Percentiles rank a stretch among this genome's conserved stretches.
These are phyloP conservation scores for Penstemon eatonii DNA, from an alignment of 257 asterid species.

Conservation along the genomic window DNA sequence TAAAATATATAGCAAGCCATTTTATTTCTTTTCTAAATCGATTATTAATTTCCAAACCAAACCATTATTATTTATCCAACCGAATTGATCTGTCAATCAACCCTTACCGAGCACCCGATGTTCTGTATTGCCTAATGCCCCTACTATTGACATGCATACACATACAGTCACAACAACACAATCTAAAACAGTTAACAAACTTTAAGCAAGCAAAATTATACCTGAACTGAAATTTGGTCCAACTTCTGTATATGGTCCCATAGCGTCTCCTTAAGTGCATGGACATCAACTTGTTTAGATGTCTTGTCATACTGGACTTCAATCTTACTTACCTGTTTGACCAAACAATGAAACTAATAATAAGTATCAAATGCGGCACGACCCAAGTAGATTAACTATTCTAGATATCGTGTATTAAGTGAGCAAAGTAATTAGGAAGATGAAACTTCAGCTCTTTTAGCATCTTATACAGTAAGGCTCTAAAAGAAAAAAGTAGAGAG, in stretches of 20 bases:
- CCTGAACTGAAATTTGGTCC: conserved; percentile 47
- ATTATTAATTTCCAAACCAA: no score
- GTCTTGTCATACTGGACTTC: conserved; percentile 90
- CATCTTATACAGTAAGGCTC: background rate
- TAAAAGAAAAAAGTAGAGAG: background rate
- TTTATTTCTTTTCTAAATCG: no score
- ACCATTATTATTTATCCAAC: no score
- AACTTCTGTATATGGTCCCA: conserved; percentile 64
- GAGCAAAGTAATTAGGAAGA: background rate
- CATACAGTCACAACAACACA: no score
- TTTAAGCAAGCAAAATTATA: conserved; percentile 24
- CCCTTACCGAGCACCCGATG: no score
- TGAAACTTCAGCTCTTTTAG: background rate
- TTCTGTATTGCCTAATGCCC: no score
- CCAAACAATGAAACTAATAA: conserved; percentile 5
- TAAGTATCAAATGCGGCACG: conserved; percentile 16
- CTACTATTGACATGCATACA: no score
- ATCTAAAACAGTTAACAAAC: background rate
- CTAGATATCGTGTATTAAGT: background rate
- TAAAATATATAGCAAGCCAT: no score
- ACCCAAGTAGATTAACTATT: background rate
- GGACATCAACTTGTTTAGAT: conserved; percentile 95
- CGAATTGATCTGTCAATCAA: no score
- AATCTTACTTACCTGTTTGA: conserved; percentile 68
- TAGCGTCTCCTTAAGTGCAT: conserved; percentile 80